These are phyloP conservation scores for Suaeda aralocaspica DNA, from an alignment of 148 eudicot species.

Conservation along the genomic window DNA sequence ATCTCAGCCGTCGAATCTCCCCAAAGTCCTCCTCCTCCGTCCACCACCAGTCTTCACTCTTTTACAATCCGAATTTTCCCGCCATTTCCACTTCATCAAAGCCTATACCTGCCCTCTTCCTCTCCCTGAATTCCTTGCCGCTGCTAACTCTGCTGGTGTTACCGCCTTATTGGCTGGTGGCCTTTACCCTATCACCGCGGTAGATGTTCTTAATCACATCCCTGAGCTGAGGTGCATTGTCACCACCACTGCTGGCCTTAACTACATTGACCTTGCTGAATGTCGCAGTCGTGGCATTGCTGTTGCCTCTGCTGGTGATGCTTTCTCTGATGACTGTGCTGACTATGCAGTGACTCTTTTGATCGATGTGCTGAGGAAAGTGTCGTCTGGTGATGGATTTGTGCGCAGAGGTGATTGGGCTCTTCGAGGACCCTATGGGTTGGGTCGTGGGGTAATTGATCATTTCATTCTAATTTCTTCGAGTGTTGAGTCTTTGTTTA, in stretches of 20 bases:
- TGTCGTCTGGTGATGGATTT: slow-evolving; percentile 47
- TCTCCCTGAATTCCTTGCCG: slow-evolving; percentile 27
- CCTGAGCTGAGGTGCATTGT: slow-evolving; percentile 48
- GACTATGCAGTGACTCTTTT: slow-evolving; percentile 60
- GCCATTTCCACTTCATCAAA: slow-evolving; percentile 39
- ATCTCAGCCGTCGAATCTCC: slow-evolving; percentile 11
- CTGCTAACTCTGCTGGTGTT: slow-evolving; percentile 25
- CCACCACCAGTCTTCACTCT: slow-evolving; percentile 35
- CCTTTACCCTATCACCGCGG: slow-evolving; percentile 12
- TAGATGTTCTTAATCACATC: slow-evolving; percentile 35
- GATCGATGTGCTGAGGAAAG: slow-evolving; percentile 52
- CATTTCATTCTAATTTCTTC: neutral
- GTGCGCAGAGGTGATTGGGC: slow-evolving; percentile 52
- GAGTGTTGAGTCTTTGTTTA: neutral
- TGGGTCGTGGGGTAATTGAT: slow-evolving; percentile 25
- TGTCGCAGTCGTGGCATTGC: slow-evolving; percentile 65
- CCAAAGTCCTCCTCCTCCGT: slow-evolving; percentile 39
- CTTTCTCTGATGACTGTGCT: slow-evolving; percentile 56
- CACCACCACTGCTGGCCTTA: slow-evolving; percentile 54
- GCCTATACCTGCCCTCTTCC: slow-evolving; percentile 48
- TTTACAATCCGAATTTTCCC: slow-evolving; percentile 27
- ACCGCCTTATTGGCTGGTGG: slow-evolving; percentile 28
- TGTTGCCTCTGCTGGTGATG: slow-evolving; percentile 34
- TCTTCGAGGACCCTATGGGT: slow-evolving; percentile 13
- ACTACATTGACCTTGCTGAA: slow-evolving; percentile 56